Evolutionary conservation across 768 basidiomycete species (phyloP).

Genomic region (Artomyces pyxidatus): DNA sequence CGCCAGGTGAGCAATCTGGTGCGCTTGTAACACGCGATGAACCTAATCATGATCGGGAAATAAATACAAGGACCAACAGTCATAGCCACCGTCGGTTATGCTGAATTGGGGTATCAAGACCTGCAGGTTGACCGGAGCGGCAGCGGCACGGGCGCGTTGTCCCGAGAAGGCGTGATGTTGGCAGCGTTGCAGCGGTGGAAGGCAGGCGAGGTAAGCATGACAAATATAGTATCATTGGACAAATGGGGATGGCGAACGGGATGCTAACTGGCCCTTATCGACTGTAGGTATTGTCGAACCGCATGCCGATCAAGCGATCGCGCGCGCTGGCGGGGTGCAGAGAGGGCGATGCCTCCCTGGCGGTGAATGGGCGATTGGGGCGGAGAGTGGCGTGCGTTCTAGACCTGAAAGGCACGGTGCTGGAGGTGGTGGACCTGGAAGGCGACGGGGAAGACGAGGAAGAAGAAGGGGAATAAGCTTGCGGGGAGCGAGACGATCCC

Average conservation of each 20-base stretch:
- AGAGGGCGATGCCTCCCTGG: constrained; percentile 46
- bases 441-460: constrained; percentile 26
- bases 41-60: constrained; percentile 7
- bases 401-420: constrained; percentile 48
- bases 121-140: constrained; percentile 38
- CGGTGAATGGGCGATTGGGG: constrained; percentile 67
- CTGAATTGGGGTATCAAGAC: constrained; percentile 49
- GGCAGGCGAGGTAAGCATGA: constrained; percentile 46
- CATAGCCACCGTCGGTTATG: constrained; percentile 59
- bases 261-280: constrained; percentile 5
- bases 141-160: constrained; percentile 43
- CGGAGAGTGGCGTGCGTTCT: constrained; percentile 72
- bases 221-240: constrained; percentile 1
- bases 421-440: constrained; percentile 78
- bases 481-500: constrained; percentile 1
- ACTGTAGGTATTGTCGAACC: constrained; percentile 40
- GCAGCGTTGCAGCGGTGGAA: constrained; percentile 48
- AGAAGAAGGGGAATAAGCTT: constrained; percentile 12
- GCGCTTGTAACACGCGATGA: constrained; percentile 13
- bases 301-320: constrained; percentile 47
- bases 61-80: constrained; percentile 42
- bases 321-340: constrained; percentile 47
- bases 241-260: neutral
- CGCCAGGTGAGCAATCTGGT: constrained; percentile 36
- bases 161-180: constrained; percentile 61